Conservation (phyloP, 768 basidiomycete genomes). For the Hericium coralloides region DNA sequence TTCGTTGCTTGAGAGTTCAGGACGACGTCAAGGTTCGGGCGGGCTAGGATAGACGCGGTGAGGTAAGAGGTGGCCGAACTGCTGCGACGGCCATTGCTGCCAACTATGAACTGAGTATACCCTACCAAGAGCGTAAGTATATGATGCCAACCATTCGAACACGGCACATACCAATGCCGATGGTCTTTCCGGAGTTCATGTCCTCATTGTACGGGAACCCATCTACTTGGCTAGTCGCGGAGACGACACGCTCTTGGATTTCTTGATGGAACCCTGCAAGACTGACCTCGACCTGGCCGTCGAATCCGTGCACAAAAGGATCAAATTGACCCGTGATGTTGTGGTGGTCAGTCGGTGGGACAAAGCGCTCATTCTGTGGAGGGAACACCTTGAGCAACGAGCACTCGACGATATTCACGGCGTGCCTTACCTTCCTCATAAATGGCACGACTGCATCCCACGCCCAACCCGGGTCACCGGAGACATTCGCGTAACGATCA, state of each 20-base stretch:
- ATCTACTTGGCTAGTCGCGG: constrained; percentile 8
- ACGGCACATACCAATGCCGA: constrained; percentile 17
- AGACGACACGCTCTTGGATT: not conserved
- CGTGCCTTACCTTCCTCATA: constrained; percentile 2
- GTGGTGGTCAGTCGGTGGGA: constrained; percentile 4
- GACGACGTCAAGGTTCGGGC: constrained; percentile 3
- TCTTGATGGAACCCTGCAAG: constrained; percentile 6
- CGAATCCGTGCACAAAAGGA: constrained; percentile 16
- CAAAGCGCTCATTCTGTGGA: not conserved
- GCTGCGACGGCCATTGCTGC: not conserved
- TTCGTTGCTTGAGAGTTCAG: constrained; percentile 10
- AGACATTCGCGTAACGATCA: constrained; percentile 10
- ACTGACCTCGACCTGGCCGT: constrained; percentile 16
- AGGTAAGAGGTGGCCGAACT: not conserved
- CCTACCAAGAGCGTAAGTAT: not conserved
- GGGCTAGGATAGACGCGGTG: not conserved
- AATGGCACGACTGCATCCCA: constrained; percentile 7
- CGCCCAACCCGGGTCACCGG: constrained; percentile 13
- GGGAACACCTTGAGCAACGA: not conserved
- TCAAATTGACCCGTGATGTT: constrained; percentile 17
- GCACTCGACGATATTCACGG: too few relatives aligned
- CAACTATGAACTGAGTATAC: not conserved
- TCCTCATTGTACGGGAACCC: constrained; percentile 20
- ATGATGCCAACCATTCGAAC: too few relatives aligned
- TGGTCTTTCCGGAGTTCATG: constrained; percentile 15